Percentiles rank a stretch among this genome's conserved stretches.
Evolutionary conservation across 345 rosid species (phyloP).

Genomic region (Salix caprea): DNA sequence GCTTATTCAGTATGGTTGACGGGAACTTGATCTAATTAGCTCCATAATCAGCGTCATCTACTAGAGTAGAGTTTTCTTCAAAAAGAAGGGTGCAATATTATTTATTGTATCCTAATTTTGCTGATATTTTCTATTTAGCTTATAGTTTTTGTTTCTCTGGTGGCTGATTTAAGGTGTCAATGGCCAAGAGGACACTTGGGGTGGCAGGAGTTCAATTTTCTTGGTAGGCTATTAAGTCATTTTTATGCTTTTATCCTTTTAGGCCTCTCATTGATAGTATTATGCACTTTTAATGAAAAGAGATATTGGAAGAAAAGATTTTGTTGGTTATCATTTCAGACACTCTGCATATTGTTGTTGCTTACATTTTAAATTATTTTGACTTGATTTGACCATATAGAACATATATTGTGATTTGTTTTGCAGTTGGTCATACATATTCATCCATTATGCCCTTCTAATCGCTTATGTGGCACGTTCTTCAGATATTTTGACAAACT

Average conservation of each 20-base stretch:
- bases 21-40: not conserved
- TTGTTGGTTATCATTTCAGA: not conserved
- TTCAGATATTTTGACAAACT: slow-evolving; percentile 71
- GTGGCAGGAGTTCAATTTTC: slow-evolving; percentile 79
- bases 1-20: not conserved
- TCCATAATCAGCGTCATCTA: not conserved
- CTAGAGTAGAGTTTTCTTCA: not conserved
- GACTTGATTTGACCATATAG: not conserved
- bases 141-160: not conserved
- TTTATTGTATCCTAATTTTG: not conserved
- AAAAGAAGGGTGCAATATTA: not conserved
- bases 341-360: not conserved
- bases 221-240: slow-evolving; percentile 44
- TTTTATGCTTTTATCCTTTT: not conserved
- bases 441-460: slow-evolving; percentile 86
- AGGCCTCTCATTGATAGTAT: not conserved
- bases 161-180: slow-evolving; percentile 63
- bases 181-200: slow-evolving; percentile 91
- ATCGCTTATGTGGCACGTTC: slow-evolving; percentile 94
- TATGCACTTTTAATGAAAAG: not conserved
- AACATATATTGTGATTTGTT: slow-evolving; percentile 19
- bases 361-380: not conserved
- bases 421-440: slow-evolving; percentile 90
- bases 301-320: not conserved
- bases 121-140: not conserved